phyloP scores from a whole-genome alignment of 805 yeast species.

The Saccharomycopsis javanensis region DNA sequence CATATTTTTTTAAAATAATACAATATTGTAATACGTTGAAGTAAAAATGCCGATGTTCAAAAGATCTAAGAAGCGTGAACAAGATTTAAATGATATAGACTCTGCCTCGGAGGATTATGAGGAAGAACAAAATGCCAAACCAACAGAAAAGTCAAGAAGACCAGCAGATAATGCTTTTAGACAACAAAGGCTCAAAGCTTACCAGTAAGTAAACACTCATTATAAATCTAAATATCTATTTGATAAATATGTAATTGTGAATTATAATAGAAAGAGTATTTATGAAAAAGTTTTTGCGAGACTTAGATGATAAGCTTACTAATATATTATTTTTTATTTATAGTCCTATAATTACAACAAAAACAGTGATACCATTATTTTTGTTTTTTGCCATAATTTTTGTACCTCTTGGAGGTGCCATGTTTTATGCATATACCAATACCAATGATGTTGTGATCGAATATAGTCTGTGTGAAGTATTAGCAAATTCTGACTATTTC shows the following conservation, averaged over 20 bases:
- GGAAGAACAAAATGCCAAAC: constrained; percentile 3
- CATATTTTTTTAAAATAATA: too few species aligned
- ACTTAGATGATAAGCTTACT: too few species aligned
- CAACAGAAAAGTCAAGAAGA: constrained; percentile 13
- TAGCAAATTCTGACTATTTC: constrained; percentile 38
- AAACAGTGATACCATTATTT: constrained; percentile 78
- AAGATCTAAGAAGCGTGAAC: constrained; percentile 2
- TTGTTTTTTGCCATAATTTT: constrained; percentile 66
- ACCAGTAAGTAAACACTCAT: constrained; percentile 33
- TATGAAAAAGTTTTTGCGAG: too few species aligned
- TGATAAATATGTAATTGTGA: too few species aligned
- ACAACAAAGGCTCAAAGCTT: constrained; percentile 55
- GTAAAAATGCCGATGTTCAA: constrained; percentile 6
- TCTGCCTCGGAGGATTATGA: constrained; percentile 12
- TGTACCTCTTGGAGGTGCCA: constrained; percentile 85
- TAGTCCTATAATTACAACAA: constrained; percentile 79
- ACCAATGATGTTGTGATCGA: constrained; percentile 70
- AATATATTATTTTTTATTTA: too few species aligned
- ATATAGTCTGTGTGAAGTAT: constrained; percentile 57
- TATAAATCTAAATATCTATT: neutral
- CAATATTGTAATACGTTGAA: neutral
- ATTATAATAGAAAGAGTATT: too few species aligned
- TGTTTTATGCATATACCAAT: constrained; percentile 64
- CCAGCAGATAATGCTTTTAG: constrained; percentile 53
- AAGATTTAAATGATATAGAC: constrained; percentile 6